Base-by-base conservation (phyloP, 192 early-diverging fungal species). In the Backusella macrospora region DNA sequence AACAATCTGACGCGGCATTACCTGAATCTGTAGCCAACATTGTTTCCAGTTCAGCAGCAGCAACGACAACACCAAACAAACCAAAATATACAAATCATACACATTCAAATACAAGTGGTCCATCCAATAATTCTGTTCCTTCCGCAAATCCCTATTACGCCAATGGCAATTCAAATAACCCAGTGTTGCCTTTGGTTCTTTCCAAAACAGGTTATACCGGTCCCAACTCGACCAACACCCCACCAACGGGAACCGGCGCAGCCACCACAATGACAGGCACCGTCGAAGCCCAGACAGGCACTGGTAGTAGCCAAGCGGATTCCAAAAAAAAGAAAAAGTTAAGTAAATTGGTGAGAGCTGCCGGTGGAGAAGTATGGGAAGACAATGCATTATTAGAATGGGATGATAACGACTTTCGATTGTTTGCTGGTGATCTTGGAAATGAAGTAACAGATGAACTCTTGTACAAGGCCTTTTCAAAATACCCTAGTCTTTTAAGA, bases 361-460 rank as follows among this genome's bases (percentile, higher is more conserved):
- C 95, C 0, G 97, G 94, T 64, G 97, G 97, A 18, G 90, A 96
- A 77, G 87, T 92, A 34, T 99, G 97, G 97, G 95, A 98, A 74
- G 97, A 99, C 72, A 70, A 85, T 18, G 90, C 94, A 7, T 78
- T 99, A 48, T 82, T 87, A 52, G 92, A 96, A 23, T 99, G 96
- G 94, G 93, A 95, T 67, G 77, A 85, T 13, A 92, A 97, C 71
- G 97, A 99, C 80, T 99, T 92, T 82, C 85, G 97, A 29, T 78
- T 99, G 62, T 99, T 97, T 84, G 93, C 90, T 69, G 96, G 97
- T 55, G 94, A 99, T 81, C 82, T 99, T 29, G 97, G 97, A 26
- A 96, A 94, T 68, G 97, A 99, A 70, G 94, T 97, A 3, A 95
- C 91, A 0, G 91, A 93, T 72, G 95, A 97, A 18, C 64, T 94